A percentile compares a stretch with the other conserved stretches of the same genome.
These are phyloP conservation scores for Flaveria linearis DNA, from an alignment of 129 eudicot genomes.

Conservation along the genomic window DNA sequence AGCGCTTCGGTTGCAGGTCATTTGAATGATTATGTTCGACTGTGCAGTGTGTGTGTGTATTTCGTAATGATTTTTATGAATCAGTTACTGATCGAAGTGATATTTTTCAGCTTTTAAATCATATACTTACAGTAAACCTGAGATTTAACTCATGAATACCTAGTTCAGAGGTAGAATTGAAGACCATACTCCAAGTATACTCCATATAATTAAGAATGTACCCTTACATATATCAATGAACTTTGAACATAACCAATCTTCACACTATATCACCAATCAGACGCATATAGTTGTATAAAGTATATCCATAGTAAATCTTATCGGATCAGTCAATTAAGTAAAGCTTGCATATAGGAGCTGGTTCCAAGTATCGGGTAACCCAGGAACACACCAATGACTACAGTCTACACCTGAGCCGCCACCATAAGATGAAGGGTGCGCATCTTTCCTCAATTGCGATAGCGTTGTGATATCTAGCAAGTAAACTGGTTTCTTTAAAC, in stretches of 20 bases:
- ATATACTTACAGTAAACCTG: too few species aligned
- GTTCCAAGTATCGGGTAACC: conserved; percentile 58
- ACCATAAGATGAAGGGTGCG: conserved; percentile 60
- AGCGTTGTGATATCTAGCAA: conserved; percentile 52
- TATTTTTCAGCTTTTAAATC: too few species aligned
- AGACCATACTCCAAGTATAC: background rate
- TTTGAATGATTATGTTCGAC: too few species aligned
- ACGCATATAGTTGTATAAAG: conserved; percentile 3
- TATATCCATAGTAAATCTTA: background rate
- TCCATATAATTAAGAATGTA: background rate
- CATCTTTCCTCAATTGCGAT: conserved; percentile 63
- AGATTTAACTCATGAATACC: background rate
- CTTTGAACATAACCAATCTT: background rate
- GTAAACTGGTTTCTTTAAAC: conserved; percentile 44
- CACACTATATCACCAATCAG: background rate
- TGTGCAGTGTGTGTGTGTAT: too few species aligned
- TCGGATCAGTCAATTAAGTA: background rate
- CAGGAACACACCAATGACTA: conserved; percentile 62
- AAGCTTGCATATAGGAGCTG: conserved; percentile 46
- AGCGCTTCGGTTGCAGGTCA: too few species aligned
- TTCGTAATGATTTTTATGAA: too few species aligned
- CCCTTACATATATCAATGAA: background rate
- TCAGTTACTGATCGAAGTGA: too few species aligned
- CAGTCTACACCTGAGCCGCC: conserved; percentile 46
- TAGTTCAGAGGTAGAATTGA: background rate